Evolutionary conservation across 2,329 filamentous ascomycete genomes (phyloP), one percentile per base, ranked within the genome.

Genomic region (Parastagonospora nodorum): DNA sequence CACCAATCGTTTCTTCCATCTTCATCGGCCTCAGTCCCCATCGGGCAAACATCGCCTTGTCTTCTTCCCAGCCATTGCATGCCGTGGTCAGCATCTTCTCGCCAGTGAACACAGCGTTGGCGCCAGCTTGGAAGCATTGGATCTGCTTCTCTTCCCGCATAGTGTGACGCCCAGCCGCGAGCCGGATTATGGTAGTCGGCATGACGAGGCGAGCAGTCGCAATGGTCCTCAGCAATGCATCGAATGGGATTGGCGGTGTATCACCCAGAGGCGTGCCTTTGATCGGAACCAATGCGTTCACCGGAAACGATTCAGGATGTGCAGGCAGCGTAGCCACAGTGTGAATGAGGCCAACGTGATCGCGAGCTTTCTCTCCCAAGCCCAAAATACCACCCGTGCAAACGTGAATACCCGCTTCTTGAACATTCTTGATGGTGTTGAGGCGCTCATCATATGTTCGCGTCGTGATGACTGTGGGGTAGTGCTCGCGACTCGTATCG

Each of bases 1-100:
- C 68, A 33, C 66, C 65, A 42, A 73, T 61, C 0, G 69, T 73
- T 50, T 73, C 69, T 28, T 72, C 60, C 51, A 64, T 68, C 49
- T 67, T 66, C 90, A 96, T 96, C 1, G 91, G 89, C 66, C 84
- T 81, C 51, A 94, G 77, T 0, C 92, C 92, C 88, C 90, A 96
- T 44, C 85, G 82, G 2, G 86, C 83, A 76, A 96, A 95, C 85
- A 96, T 90, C 36, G 78, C 85, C 56, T 84, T 86, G 67, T 96
- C 92, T 74, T 95, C 89, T 56, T 94, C 90, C 89, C 90, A 96
- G 28, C 90, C 90, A 61, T 90, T 92, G 71, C 90, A 95, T 50
- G 92, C 89, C 0, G 92, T 96, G 4, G 92, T 96, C 75, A 96
- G 74, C 92, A 96, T 96, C 81, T 93, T 96, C 78, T 96, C 92